Conservation (phyloP, 345 rosid species). For the Draba incana region DNA sequence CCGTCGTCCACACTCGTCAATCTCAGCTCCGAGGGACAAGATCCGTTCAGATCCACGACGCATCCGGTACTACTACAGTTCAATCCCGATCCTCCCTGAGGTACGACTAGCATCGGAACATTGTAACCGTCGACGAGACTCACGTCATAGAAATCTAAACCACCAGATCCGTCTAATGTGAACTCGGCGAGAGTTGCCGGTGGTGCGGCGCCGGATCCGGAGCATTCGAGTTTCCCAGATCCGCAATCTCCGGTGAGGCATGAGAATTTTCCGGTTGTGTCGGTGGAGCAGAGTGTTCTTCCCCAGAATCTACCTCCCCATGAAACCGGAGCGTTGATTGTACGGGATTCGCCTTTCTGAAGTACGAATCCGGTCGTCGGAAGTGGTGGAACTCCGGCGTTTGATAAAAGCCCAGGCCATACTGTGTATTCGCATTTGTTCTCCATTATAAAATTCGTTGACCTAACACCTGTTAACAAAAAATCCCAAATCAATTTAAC, state of each 20-base stretch:
- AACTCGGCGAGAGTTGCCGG: constrained; percentile 91
- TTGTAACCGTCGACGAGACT: constrained; percentile 97
- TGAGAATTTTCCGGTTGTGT: constrained; percentile 60
- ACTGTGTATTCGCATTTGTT: constrained; percentile 80
- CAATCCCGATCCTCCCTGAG: constrained; percentile 72
- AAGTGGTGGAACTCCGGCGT: constrained; percentile 69
- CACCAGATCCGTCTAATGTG: constrained; percentile 74
- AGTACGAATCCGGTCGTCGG: constrained; percentile 84
- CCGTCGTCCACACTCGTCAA: constrained; percentile 53
- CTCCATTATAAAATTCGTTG: constrained; percentile 64
- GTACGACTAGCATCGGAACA: constrained; percentile 76
- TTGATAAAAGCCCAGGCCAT: constrained; percentile 89
- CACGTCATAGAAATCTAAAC: constrained; percentile 77
- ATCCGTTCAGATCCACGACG: constrained; percentile 65
- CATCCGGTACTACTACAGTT: constrained; percentile 83
- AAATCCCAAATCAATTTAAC: neutral
- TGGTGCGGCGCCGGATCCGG: constrained; percentile 74
- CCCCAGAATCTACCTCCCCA: constrained; percentile 99
- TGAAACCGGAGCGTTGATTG: constrained; percentile 65
- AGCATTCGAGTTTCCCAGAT: constrained; percentile 70
- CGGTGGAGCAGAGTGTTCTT: constrained; percentile 71
- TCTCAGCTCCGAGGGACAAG: constrained; percentile 81
- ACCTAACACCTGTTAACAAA: constrained; percentile 41
- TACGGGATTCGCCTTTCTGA: constrained; percentile 58
- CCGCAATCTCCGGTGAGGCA: constrained; percentile 93